Base-by-base conservation (phyloP, 2,329 filamentous ascomycete species). In the Venturia effusa region DNA sequence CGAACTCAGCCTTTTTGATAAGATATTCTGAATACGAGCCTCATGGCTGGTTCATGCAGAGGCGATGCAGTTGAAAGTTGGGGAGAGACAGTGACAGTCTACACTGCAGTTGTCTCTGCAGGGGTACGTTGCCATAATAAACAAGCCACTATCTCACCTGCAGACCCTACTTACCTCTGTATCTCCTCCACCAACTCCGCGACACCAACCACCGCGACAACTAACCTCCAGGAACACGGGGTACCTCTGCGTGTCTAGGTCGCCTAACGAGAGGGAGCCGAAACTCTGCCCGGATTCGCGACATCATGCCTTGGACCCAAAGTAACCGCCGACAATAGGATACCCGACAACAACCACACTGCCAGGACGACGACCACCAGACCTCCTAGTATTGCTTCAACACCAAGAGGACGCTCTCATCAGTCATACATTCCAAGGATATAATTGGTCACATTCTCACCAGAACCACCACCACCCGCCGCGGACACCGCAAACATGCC, bases 401-500 rank as follows among this genome's bases (percentile, higher is more conserved):
- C 27, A 57, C 15, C 8, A 32, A n/a, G 27, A 32, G 51, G 51
- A 34, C 4, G 19, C 15, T 57, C 30, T 32, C 8, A n/a, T 17
- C 51, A 34, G 19, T 24, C 30, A n/a, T 57, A 27, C 32, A 32
- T 30, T 32, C 27, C 27, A 19, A 34, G 51, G 1, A 6, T 19
- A 32, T n/a, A 17, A 19, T 30, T 17, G 30, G 27, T 30, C 27
- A 34, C 51, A 8, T 10, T 3, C 51, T 30, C 51, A 30, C 51
- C 4, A 57, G 2, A 55, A n/a, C 27, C 45, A 22, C 45, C 19
- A 17, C 19, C 10, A 13, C 17, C 27, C 51, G 17, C 59, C n/a
- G 55, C 32, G 54, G 54, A 27, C 41, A 39, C 8, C n/a, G 30
- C 32, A 51, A 62, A 45, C 39, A 62, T 62, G 61, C 51, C 27